Evolutionary conservation across 192 early-diverging fungal genomes (phyloP).

Genomic region (Entrophospora sp.): DNA sequence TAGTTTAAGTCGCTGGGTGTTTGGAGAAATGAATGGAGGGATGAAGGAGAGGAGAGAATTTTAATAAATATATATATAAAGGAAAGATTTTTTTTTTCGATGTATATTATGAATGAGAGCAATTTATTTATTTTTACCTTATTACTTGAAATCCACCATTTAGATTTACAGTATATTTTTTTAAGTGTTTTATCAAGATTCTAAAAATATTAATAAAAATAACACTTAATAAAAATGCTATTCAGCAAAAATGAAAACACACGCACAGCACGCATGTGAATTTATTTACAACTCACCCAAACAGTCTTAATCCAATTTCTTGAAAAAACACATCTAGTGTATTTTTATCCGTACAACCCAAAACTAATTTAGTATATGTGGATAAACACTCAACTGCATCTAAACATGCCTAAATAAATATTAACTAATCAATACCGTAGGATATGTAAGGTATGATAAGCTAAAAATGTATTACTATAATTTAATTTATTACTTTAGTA

Average conservation of each 20-base stretch:
- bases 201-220: constrained; percentile 30
- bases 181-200: constrained; percentile 76
- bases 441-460: no score
- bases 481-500: constrained; percentile 63
- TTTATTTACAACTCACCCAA: constrained; percentile 77
- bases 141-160: constrained; percentile 89
- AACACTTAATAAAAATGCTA: not conserved
- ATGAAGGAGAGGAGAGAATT: not conserved
- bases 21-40: not conserved
- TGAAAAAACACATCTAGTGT: constrained; percentile 86
- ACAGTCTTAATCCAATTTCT: constrained; percentile 82
- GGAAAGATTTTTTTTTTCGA: not conserved
- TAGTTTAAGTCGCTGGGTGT: constrained; percentile 62
- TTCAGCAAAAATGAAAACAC: not conserved
- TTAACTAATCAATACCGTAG: no score
- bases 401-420: constrained; percentile 55
- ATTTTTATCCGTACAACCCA: constrained; percentile 69
- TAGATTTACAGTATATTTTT: constrained; percentile 68
- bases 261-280: no score
- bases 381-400: constrained; percentile 71
- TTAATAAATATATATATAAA: constrained; percentile 3
- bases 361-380: constrained; percentile 63
- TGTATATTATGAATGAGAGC: no score
- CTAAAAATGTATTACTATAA: no score
- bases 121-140: constrained; percentile 32